A percentile compares a stretch with the other conserved stretches of the same genome.
phyloP scores from a whole-genome alignment of 1,284 basidiomycete species.

The Ganoderma sp. region DNA sequence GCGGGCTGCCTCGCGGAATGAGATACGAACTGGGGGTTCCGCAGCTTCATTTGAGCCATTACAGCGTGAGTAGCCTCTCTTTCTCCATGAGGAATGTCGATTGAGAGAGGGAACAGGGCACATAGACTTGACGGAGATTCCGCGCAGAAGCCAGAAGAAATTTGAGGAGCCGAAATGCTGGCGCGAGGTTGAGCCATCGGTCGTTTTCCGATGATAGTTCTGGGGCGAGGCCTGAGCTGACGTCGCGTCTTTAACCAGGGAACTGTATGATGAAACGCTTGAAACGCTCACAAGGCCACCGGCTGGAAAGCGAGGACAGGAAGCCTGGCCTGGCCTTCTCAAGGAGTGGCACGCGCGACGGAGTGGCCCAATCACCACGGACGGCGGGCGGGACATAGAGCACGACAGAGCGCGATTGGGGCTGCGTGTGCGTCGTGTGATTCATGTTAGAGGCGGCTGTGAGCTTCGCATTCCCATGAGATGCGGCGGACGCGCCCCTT shows the following conservation, averaged over 20 bases:
- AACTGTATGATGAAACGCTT: slow-evolving; percentile 19
- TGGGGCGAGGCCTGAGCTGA: slow-evolving; percentile 3
- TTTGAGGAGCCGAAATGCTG: background rate
- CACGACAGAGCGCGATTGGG: slow-evolving; percentile 30
- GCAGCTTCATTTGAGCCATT: slow-evolving; percentile 4
- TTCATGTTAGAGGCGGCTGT: slow-evolving; percentile 30
- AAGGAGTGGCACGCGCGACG: slow-evolving; percentile 21
- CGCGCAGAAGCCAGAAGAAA: background rate
- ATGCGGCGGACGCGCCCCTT: background rate
- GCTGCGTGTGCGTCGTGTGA: slow-evolving; percentile 30
- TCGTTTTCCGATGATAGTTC: background rate
- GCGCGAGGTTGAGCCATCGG: background rate
- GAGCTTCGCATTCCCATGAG: slow-evolving; percentile 28
- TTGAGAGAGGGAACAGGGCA: background rate
- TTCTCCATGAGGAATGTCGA: background rate
- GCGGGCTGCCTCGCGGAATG: slow-evolving; percentile 6
- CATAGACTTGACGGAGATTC: background rate
- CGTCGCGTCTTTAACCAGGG: background rate
- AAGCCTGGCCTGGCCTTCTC: slow-evolving; percentile 15
- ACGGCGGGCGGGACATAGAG: slow-evolving; percentile 26
- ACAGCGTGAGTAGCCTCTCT: background rate
- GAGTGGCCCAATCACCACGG: slow-evolving; percentile 27
- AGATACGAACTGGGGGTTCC: slow-evolving; percentile 3
- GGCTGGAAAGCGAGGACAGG: slow-evolving; percentile 17
- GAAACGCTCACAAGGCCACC: slow-evolving; percentile 19